Evolutionary conservation across 164 flowering plant genomes (phyloP).

Genomic region (Vitis rupestris): DNA sequence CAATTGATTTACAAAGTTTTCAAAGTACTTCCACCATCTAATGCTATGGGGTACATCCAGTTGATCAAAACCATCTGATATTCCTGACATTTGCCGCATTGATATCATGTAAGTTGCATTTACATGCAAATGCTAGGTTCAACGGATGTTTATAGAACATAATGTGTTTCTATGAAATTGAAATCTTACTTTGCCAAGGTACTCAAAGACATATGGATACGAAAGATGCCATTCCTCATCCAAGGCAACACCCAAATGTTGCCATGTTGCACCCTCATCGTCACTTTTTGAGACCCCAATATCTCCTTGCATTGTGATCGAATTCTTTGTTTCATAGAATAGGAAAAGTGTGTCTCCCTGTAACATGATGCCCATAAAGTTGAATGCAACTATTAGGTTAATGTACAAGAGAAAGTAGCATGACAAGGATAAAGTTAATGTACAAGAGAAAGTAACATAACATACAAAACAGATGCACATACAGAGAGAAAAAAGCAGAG

Average conservation of each 20-base stretch:
- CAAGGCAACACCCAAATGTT: conserved; percentile 78
- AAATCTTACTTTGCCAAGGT: conserved; percentile 63
- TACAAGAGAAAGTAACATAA: background rate
- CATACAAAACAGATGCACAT: background rate
- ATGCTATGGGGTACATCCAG: no score
- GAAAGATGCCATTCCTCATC: conserved; percentile 99
- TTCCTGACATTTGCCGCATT: no score
- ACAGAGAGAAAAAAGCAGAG: no score
- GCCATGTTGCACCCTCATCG: conserved; percentile 92
- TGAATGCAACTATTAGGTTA: background rate
- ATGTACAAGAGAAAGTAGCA: background rate
- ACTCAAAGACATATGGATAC: conserved; percentile 76
- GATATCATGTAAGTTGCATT: no score
- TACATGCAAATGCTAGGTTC: no score
- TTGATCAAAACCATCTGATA: no score
- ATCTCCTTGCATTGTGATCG: conserved; percentile 89
- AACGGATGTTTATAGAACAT: no score
- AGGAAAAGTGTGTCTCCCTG: conserved; percentile 76
- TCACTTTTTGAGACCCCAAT: conserved; percentile 84
- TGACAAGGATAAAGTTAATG: background rate
- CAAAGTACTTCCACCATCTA: no score
- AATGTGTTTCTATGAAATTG: background rate
- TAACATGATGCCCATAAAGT: conserved; percentile 8
- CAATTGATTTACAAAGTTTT: no score
- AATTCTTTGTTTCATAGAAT: conserved; percentile 86